Conservation (phyloP, 73 alveolate species). For the Loxodes magnus region DNA sequence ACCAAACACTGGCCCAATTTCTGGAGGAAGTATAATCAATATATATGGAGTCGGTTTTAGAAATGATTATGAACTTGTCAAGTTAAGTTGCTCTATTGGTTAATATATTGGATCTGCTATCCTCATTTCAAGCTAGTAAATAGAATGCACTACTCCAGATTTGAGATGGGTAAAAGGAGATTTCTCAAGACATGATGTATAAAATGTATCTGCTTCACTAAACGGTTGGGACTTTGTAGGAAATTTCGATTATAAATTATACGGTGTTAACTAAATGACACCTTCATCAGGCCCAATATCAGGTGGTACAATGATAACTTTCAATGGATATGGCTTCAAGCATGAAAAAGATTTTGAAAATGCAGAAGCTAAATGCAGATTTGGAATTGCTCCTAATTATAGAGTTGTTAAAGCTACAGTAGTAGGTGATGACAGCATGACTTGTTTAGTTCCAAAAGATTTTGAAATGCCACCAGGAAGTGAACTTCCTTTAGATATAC, state of each 20-base stretch:
- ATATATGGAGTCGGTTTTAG: slow-evolving; percentile 78
- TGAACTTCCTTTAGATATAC: slow-evolving; percentile 69
- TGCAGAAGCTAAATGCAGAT: slow-evolving; percentile 69
- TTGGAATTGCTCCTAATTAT: slow-evolving; percentile 82
- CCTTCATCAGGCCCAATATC: slow-evolving; percentile 84
- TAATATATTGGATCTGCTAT: slow-evolving; percentile 65
- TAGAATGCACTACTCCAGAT: slow-evolving; percentile 57
- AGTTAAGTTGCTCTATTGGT: slow-evolving; percentile 65
- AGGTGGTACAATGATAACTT: slow-evolving; percentile 64
- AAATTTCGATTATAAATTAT: no score
- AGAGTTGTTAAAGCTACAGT: slow-evolving; percentile 68
- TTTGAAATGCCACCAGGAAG: slow-evolving; percentile 60
- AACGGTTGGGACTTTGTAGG: no score
- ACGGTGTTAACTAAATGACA: slow-evolving; percentile 53
- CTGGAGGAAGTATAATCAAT: slow-evolving; percentile 58
- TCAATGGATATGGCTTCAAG: slow-evolving; percentile 69
- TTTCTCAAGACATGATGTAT: slow-evolving; percentile 40
- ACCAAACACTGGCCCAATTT: slow-evolving; percentile 75
- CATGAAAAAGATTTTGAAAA: no score
- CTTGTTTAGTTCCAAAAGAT: slow-evolving; percentile 72
- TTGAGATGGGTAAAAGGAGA: no score
- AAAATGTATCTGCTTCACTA: slow-evolving; percentile 63
- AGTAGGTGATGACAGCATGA: slow-evolving; percentile 46
- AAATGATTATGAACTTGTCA: slow-evolving; percentile 65
- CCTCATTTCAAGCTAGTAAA: slow-evolving; percentile 31